Evolutionary conservation across 2,329 filamentous ascomycete genomes (phyloP), one percentile per base, ranked within the genome.

Genomic region (Calonectria pseudoreteaudii): DNA sequence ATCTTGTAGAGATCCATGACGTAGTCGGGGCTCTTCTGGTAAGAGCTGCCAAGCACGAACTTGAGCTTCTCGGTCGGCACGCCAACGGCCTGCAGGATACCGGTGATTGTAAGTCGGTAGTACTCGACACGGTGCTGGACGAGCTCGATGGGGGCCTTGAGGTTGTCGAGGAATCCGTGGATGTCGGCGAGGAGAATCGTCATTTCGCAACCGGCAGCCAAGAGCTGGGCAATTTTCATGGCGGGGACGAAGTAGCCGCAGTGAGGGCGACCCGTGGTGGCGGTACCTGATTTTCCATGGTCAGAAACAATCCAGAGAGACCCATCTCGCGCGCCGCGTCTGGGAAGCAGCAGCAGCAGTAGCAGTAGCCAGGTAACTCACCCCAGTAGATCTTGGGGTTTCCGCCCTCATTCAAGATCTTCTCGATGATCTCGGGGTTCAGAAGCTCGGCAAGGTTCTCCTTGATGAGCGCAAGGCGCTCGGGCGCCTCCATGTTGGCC

Each of bases 1-100:
- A 98, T 84, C 82, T 94, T 92, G 86, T 96, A 96, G 41, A 98
- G 86, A 83, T 98, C 96, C 94, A 98, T 97, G 74, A 93, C 91
- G 86, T 98, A 98, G 52, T 92, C 89, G 30, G 89, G 82, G 72
- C 84, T 90, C 80, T 90, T 91, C 83, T 98, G 95, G 90, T 97
- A 98, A 65, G 90, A 93, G 80, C 93, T 95, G 16, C 96, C 97
- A 1, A 94, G 89, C 28, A 98, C 93, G 81, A 98, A 98, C 76
- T 93, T 90, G 56, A 98, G 90, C 82, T 94, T 93, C 76, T 94
- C 91, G 70, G 94, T 93, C 49, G 94, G 90, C 14, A 98, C 95
- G 60, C 93, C 93, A 44, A 97, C 93, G 1, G 95, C 90, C 81
- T 93, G 88, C 52, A 98, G 91, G 66, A 96, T 89, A 3, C 93